Percentiles rank a stretch among this genome's conserved stretches.
phyloP scores from a whole-genome alignment of 2,329 filamentous ascomycete species.

The Fusarium sp. region DNA sequence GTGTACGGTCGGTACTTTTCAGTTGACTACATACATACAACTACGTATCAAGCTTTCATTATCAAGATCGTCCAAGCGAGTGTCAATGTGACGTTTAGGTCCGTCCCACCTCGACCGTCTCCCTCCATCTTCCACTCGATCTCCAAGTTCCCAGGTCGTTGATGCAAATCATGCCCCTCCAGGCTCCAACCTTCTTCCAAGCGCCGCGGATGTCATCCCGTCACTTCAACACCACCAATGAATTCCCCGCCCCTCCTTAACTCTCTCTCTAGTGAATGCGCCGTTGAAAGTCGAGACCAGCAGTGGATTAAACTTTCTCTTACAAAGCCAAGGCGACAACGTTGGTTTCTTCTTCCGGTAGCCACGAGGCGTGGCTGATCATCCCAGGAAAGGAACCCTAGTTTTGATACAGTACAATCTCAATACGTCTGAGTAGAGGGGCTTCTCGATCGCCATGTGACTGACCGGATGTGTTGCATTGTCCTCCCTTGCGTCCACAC shows the following conservation, averaged over 20 bases:
- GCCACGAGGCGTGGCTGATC: conserved; percentile 6
- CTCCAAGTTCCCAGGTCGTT: conserved; percentile 14
- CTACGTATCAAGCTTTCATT: not conserved
- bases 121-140: conserved; percentile 13
- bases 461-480: conserved; percentile 27
- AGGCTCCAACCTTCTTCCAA: not conserved
- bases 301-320: conserved; percentile 36
- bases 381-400: conserved; percentile 8
- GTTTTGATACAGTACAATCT: conserved; percentile 7
- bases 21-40: no score
- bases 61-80: conserved; percentile 18
- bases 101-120: conserved; percentile 20
- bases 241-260: conserved; percentile 9
- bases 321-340: conserved; percentile 36
- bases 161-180: conserved; percentile 34
- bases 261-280: not conserved
- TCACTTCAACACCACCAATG: conserved; percentile 23
- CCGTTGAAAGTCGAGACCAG: conserved; percentile 40
- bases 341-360: conserved; percentile 29
- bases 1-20: no score
- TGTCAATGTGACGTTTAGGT: conserved; percentile 44
- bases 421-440: not conserved
- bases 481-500: conserved; percentile 42
- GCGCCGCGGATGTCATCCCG: conserved; percentile 46
- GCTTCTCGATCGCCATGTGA: conserved; percentile 28